Percentiles rank a stretch among this genome's conserved stretches.
These are phyloP conservation scores for Ulota crispa DNA, from an alignment of 225 moss, liverwort and hornwort species.

Conservation along the genomic window DNA sequence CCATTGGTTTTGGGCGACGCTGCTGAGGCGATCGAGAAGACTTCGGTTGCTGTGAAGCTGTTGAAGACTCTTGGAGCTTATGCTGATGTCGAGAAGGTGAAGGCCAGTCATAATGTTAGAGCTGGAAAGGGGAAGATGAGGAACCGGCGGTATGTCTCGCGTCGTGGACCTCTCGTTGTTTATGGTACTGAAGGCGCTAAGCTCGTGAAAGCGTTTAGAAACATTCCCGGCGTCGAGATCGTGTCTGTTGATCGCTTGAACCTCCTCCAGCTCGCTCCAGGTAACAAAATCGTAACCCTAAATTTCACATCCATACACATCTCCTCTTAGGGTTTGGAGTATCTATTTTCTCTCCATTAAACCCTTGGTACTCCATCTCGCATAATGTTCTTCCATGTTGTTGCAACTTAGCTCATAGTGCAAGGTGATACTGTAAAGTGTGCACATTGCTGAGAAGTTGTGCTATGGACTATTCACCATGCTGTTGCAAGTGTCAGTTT, in stretches of 20 bases:
- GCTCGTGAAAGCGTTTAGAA: constrained; percentile 81
- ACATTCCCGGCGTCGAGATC: constrained; percentile 78
- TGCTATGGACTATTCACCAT: background rate
- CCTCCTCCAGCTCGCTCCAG: constrained; percentile 69
- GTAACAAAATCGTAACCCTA: background rate
- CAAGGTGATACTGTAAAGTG: no score
- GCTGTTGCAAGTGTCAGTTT: background rate
- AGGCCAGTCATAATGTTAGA: constrained; percentile 70
- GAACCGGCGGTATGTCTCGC: constrained; percentile 75
- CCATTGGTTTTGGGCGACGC: constrained; percentile 68
- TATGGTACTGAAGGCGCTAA: constrained; percentile 84
- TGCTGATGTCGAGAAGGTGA: constrained; percentile 79
- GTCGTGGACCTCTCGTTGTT: constrained; percentile 73
- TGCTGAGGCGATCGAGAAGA: constrained; percentile 76
- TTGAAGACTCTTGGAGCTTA: constrained; percentile 73
- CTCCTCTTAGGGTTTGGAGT: background rate
- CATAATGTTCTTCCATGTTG: background rate
- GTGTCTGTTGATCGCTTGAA: constrained; percentile 70
- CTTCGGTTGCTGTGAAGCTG: constrained; percentile 70
- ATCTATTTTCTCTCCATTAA: background rate
- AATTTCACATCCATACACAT: background rate
- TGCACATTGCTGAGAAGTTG: background rate
- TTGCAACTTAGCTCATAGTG: background rate
- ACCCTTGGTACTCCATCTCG: background rate
- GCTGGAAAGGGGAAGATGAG: constrained; percentile 93